Evolutionary conservation across 202 grass and related monocot genomes (phyloP).

Genomic region (Miscanthus sacchariflorus): DNA sequence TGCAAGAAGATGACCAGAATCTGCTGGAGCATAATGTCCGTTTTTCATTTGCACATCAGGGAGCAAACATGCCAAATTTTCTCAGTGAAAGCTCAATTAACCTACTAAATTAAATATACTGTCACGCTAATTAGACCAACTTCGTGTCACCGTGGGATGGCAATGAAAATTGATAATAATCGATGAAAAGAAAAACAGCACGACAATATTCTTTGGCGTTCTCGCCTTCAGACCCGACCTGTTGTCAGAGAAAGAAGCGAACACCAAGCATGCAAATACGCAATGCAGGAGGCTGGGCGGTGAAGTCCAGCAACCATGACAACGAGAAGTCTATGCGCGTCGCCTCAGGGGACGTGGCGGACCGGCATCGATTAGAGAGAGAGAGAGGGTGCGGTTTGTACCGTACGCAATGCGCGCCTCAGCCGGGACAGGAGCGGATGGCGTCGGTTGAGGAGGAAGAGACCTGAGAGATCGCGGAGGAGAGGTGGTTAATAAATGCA

Average conservation of each 20-base stretch:
- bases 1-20: neutral
- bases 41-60: neutral
- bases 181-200: neutral
- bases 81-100: neutral
- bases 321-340: neutral
- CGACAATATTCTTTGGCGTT: neutral
- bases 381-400: neutral
- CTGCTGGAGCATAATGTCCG: neutral
- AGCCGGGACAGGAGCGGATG: neutral
- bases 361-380: neutral
- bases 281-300: neutral
- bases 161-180: neutral
- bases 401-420: neutral
- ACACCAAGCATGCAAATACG: neutral
- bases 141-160: neutral
- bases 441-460: neutral
- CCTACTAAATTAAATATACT: neutral
- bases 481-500: conserved; percentile 10
- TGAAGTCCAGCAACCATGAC: neutral
- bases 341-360: neutral
- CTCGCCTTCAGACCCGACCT: neutral
- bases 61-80: neutral
- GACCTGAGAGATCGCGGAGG: neutral
- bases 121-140: neutral
- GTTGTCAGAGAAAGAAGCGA: neutral